A percentile compares a stretch with the other conserved stretches of the same genome.
Conservation (phyloP, 176 grass and related monocot species). For the Melocanna baccifera region DNA sequence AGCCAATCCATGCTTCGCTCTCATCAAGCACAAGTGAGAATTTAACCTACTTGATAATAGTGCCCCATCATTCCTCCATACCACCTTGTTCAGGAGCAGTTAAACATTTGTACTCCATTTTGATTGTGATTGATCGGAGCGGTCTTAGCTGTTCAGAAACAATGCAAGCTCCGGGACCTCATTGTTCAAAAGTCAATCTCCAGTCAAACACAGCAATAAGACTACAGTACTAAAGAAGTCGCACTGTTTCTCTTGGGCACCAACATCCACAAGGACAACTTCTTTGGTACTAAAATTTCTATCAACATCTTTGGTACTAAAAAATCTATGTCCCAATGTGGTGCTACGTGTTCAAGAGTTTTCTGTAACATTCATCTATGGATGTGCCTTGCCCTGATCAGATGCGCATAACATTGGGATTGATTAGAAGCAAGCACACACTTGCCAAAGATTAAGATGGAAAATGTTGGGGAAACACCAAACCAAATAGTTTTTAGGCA, state of each 20-base stretch:
- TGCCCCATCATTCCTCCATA: conserved; percentile 11
- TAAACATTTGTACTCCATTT: neutral
- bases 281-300: neutral
- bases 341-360: neutral
- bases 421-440: neutral
- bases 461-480: neutral
- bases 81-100: conserved; percentile 1
- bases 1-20: neutral
- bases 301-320: neutral
- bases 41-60: neutral
- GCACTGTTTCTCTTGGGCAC: neutral
- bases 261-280: neutral
- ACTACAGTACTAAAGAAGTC: neutral
- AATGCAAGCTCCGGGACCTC: neutral
- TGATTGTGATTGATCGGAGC: neutral
- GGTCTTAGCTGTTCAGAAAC: neutral
- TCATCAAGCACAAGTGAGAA: neutral
- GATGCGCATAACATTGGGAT: neutral
- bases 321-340: neutral
- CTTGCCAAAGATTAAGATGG: neutral
- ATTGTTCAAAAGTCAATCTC: neutral
- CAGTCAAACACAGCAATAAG: neutral
- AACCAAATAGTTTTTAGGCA: neutral
- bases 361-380: neutral
- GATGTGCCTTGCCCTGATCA: neutral